Evolutionary conservation across 306 rosid genomes (phyloP).

Genomic region (Macrotyloma uniflorum): DNA sequence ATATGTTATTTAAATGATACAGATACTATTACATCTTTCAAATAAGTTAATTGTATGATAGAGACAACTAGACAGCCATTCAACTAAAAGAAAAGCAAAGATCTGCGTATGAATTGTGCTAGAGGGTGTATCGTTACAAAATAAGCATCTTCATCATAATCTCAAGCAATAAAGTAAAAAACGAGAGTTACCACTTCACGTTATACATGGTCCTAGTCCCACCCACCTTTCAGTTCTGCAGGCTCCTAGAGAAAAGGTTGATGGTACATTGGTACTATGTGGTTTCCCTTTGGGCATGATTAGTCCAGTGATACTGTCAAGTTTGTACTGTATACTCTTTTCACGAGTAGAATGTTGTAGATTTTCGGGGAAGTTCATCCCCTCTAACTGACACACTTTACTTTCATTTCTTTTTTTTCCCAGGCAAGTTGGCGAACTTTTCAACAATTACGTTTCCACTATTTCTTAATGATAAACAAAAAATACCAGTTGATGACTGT

Average conservation of each 20-base stretch:
- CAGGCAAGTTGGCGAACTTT: neutral
- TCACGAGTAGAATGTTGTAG: neutral
- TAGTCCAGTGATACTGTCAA: neutral
- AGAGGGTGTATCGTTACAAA: neutral
- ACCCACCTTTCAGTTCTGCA: neutral
- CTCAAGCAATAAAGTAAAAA: neutral
- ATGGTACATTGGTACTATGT: neutral
- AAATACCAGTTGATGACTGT: neutral
- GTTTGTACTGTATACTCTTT: neutral
- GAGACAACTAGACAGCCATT: neutral
- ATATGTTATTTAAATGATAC: neutral
- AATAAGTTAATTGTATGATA: neutral
- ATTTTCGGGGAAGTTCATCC: neutral
- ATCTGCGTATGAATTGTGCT: neutral
- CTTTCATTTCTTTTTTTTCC: neutral
- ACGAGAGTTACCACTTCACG: neutral
- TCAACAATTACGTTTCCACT: neutral
- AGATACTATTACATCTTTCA: neutral
- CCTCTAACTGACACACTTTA: neutral
- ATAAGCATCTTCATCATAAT: neutral
- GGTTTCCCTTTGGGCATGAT: neutral
- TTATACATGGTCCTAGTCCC: neutral
- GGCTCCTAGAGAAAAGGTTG: neutral
- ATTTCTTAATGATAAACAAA: neutral
- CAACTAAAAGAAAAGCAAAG: slow-evolving; percentile 14